phyloP scores from a whole-genome alignment of 306 rosid genomes.

The Canavalia ensiformis region DNA sequence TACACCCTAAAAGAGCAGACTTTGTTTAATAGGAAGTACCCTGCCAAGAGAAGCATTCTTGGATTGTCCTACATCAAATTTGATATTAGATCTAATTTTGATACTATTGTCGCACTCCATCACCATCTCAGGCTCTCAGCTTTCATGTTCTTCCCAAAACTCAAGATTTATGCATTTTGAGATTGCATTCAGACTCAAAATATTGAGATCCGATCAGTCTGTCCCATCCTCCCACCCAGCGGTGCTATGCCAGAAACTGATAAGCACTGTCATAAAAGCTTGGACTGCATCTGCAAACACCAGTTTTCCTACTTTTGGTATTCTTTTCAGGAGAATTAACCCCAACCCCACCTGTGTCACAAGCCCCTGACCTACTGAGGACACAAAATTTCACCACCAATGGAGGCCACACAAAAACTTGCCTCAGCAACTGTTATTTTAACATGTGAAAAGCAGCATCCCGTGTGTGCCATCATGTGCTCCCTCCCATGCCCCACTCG shows the following conservation, averaged over 20 bases:
- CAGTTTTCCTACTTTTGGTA: neutral
- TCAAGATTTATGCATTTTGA: neutral
- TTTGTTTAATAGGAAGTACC: neutral
- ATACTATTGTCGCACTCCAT: neutral
- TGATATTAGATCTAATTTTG: neutral
- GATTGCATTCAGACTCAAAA: neutral
- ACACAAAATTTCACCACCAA: neutral
- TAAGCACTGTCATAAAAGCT: neutral
- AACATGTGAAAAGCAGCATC: neutral
- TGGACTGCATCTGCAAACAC: neutral
- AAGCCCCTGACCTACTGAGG: neutral
- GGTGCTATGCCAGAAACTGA: neutral
- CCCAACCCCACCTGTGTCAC: neutral
- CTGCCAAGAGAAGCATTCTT: too few relatives aligned
- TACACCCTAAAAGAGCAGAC: neutral
- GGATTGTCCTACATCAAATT: too few relatives aligned
- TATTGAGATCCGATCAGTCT: neutral
- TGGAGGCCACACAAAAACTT: neutral
- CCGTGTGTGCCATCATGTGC: neutral
- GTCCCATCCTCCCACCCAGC: neutral
- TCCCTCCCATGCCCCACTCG: neutral
- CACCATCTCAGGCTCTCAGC: neutral
- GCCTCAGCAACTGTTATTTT: neutral
- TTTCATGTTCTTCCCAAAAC: neutral
- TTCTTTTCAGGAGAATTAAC: neutral